phyloP scores from a whole-genome alignment of 768 basidiomycete species.

The Lactarius trivialis region DNA sequence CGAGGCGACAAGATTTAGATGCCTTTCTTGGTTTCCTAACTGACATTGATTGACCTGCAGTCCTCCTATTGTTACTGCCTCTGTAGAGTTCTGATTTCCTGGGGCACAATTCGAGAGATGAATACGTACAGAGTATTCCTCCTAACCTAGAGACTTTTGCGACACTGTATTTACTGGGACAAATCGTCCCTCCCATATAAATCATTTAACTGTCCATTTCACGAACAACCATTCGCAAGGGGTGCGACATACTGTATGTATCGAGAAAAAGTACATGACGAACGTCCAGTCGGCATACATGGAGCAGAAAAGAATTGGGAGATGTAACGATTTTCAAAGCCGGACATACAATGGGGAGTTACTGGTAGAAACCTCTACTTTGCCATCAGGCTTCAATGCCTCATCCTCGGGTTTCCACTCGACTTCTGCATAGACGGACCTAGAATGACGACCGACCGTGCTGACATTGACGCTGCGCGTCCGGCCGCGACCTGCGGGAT shows the following conservation, averaged over 20 bases:
- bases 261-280: background rate
- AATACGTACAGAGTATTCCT: background rate
- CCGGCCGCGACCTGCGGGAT: conserved; percentile 14
- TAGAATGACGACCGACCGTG: background rate
- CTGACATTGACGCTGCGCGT: conserved; percentile 8
- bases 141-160: background rate
- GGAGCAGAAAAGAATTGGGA: background rate
- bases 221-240: background rate
- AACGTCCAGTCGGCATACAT: background rate
- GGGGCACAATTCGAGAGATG: too few species aligned
- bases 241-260: background rate
- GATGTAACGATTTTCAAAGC: background rate
- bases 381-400: background rate
- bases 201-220: background rate
- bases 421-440: background rate
- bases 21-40: background rate
- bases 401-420: conserved; percentile 11
- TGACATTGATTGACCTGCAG: background rate
- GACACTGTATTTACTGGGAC: background rate
- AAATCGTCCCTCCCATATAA: background rate
- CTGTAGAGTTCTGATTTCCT: background rate
- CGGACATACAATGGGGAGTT: background rate
- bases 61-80: background rate
- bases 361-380: conserved; percentile 13
- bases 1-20: conserved; percentile 40